These are phyloP conservation scores for Phytophthora fragariaefolia DNA, from an alignment of 352 stramenopile species.

Conservation along the genomic window DNA sequence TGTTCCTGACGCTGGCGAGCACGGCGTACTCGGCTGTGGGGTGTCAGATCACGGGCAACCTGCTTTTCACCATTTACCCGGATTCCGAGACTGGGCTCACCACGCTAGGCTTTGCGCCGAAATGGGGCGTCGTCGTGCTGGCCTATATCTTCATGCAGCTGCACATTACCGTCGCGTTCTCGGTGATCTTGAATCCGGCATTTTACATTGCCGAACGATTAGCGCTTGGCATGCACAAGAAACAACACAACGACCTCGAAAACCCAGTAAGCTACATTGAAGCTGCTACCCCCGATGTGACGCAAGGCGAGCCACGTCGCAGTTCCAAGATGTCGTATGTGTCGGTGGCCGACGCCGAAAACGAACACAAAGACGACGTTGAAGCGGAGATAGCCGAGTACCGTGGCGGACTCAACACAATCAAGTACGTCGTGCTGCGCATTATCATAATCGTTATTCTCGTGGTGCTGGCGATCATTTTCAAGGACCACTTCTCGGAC, in stretches of 20 bases:
- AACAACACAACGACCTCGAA: slow-evolving; percentile 14
- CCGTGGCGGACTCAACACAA: slow-evolving; percentile 21
- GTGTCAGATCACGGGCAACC: slow-evolving; percentile 56
- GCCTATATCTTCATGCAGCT: slow-evolving; percentile 20
- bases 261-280: slow-evolving; percentile 24
- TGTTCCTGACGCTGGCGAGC: slow-evolving; percentile 40
- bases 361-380: slow-evolving; percentile 24
- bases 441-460: slow-evolving; percentile 23
- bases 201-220: slow-evolving; percentile 31
- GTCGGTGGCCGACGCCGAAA: slow-evolving; percentile 30
- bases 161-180: slow-evolving; percentile 30
- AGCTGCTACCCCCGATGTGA: slow-evolving; percentile 19
- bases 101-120: slow-evolving; percentile 42
- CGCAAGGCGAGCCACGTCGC: slow-evolving; percentile 9
- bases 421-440: slow-evolving; percentile 32
- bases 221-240: slow-evolving; percentile 28
- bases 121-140: slow-evolving; percentile 7
- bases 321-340: slow-evolving; percentile 37
- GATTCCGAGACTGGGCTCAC: slow-evolving; percentile 30
- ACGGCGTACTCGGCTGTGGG: slow-evolving; percentile 47
- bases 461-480: slow-evolving; percentile 30
- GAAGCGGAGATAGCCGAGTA: slow-evolving; percentile 33
- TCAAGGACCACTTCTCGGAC: slow-evolving; percentile 33
- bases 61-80: slow-evolving; percentile 55
- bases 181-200: slow-evolving; percentile 26